Base-by-base conservation (phyloP, 75 land plant species). In the Cryptomeria japonica region DNA sequence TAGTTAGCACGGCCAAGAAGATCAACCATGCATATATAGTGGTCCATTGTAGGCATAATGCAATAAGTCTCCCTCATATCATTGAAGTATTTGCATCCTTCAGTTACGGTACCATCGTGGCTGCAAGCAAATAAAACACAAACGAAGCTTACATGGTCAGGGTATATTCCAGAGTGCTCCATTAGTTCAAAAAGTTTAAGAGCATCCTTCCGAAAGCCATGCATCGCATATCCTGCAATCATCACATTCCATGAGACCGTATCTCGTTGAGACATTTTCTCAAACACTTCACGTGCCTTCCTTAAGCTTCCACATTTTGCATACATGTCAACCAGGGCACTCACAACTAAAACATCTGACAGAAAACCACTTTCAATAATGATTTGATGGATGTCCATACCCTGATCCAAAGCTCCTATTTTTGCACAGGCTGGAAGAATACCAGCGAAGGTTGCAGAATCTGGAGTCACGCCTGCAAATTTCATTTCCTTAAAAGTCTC, bases 271-370 rank as follows among this genome's bases (percentile, higher is more conserved):
- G 85, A 42, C 80, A 93, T 80, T 34, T 87, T 86, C 3, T 11
- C 38, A 84, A 94, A 95, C 61, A 93, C 22, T 14, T 83, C 46
- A 34, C 68, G 36, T 68, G 93, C 91, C 39, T 91, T 84, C 76
- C 91, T 90, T 73, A 95, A 28, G 80, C 91, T 90, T 51, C 95
- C 93, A 90, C 94, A 95, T 88, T 93, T 95, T 13, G 93, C 91
- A 88, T 95, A 94, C 95, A 95, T 94, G 80, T 93, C 93, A 8
- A 87, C 84, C 5, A 93, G 85, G 37, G 95, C 93, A 93, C 93
- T 91, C 55, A 88, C 92, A 2, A 95, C 92, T 56, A 91, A 85
- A 80, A 92, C 89, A 61, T 44, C 87, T 37, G 68, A 44, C 6
- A 88, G 90, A 73, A 86, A 64, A 36, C 86, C 94, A 88, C 85